Evolutionary conservation across 345 rosid species (phyloP).

Genomic region (Populus pruinosa): DNA sequence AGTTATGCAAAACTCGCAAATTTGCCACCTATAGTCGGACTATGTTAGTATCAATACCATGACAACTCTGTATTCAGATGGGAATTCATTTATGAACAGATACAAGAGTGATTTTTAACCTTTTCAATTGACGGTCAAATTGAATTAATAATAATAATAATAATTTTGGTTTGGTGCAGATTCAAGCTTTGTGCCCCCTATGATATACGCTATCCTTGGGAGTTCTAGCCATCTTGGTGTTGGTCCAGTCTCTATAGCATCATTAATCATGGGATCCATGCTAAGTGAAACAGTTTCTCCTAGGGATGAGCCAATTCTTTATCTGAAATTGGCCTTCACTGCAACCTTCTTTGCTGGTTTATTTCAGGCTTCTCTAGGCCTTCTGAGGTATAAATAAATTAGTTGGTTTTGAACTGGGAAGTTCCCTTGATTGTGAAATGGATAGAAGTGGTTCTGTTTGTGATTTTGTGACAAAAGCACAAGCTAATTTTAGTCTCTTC

Average conservation of each 20-base stretch:
- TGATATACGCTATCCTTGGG: slow-evolving; percentile 79
- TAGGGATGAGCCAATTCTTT: slow-evolving; percentile 55
- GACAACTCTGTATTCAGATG: neutral
- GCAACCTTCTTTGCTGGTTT: slow-evolving; percentile 95
- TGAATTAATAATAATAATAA: neutral
- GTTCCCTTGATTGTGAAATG: neutral
- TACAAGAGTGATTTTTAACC: neutral
- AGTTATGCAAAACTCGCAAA: slow-evolving; percentile 99
- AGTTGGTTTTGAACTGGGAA: neutral
- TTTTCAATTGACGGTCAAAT: neutral
- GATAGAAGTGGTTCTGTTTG: neutral
- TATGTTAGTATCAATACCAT: slow-evolving; percentile 54
- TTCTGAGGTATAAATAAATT: slow-evolving; percentile 52
- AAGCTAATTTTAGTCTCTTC: neutral
- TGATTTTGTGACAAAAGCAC: neutral
- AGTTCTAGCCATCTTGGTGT: slow-evolving; percentile 91
- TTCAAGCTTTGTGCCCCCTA: slow-evolving; percentile 98
- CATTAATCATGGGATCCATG: slow-evolving; percentile 97
- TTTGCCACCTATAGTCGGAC: slow-evolving; percentile 86
- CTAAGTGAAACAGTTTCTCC: slow-evolving; percentile 69
- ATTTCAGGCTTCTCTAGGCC: slow-evolving; percentile 86
- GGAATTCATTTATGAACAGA: slow-evolving; percentile 1
- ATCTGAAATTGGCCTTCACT: slow-evolving; percentile 85
- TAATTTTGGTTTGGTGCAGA: slow-evolving; percentile 44
- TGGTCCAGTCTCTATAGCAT: slow-evolving; percentile 97